Conservation (phyloP, 2,329 filamentous ascomycete genomes). For the Colletotrichum sp. region DNA sequence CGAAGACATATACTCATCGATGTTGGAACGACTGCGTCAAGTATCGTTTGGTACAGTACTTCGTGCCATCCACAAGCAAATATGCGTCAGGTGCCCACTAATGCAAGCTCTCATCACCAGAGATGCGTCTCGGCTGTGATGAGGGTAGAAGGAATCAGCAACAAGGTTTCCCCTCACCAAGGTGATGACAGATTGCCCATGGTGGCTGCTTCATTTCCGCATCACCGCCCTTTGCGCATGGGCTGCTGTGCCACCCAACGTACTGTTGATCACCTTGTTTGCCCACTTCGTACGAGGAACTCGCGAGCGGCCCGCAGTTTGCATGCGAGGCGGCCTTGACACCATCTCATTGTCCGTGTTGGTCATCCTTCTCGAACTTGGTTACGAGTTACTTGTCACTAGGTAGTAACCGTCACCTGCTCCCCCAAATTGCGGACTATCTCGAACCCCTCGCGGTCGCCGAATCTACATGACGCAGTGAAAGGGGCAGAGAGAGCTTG, state of each 20-base stretch:
- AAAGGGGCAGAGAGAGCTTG: not conserved
- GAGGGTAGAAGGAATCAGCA: not conserved
- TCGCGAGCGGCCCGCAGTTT: constrained; percentile 3
- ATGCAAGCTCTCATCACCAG: constrained; percentile 14
- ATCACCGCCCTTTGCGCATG: not conserved
- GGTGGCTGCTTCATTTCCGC: not conserved
- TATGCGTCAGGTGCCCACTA: constrained; percentile 4
- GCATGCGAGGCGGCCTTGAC: not conserved
- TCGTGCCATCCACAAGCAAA: constrained; percentile 7
- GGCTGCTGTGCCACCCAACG: not conserved
- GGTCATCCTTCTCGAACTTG: not conserved
- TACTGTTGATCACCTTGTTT: not conserved
- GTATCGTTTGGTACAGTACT: constrained; percentile 20
- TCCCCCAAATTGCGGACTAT: not conserved
- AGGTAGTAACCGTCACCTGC: not conserved
- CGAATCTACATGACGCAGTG: not conserved
- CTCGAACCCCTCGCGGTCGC: not conserved
- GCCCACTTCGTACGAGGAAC: not conserved
- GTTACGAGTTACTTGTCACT: not conserved
- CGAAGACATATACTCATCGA: not conserved
- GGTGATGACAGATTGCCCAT: not conserved
- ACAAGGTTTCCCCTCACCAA: not conserved
- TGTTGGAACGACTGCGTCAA: not conserved
- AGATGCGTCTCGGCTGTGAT: not conserved
- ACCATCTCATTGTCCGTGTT: not conserved